These are phyloP conservation scores for Claviceps monticola DNA, from an alignment of 2,329 filamentous ascomycete genomes.

Conservation along the genomic window DNA sequence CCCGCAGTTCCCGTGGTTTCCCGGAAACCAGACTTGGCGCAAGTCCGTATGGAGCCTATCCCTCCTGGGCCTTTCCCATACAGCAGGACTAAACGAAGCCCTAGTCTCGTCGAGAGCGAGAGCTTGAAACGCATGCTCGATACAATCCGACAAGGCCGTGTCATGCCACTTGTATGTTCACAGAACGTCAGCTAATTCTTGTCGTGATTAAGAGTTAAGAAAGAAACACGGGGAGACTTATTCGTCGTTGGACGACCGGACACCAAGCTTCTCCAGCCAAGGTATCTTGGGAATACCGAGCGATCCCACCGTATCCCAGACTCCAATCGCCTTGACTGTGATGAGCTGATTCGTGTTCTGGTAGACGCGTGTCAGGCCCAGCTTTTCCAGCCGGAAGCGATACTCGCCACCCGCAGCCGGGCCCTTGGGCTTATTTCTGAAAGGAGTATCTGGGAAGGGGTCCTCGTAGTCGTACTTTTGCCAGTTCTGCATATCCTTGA, in stretches of 20 bases:
- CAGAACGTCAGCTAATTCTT: slow-evolving; percentile 16
- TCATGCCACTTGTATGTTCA: slow-evolving; percentile 38
- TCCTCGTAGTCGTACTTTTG: slow-evolving; percentile 30
- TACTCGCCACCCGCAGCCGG: slow-evolving; percentile 27
- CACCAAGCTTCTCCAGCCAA: slow-evolving; percentile 32
- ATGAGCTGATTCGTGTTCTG: slow-evolving; percentile 28
- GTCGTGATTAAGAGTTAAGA: background rate
- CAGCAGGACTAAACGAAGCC: slow-evolving; percentile 37
- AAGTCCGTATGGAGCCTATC: slow-evolving; percentile 28
- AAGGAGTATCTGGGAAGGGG: slow-evolving; percentile 31
- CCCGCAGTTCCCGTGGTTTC: slow-evolving; percentile 56
- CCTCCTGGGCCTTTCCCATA: slow-evolving; percentile 34
- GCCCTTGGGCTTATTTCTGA: slow-evolving; percentile 34
- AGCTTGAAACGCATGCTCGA: slow-evolving; percentile 46
- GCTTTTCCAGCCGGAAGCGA: slow-evolving; percentile 28
- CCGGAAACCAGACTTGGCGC: slow-evolving; percentile 52
- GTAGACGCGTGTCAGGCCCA: slow-evolving; percentile 29
- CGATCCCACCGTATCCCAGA: slow-evolving; percentile 32
- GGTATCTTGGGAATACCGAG: slow-evolving; percentile 31
- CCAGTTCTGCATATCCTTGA: slow-evolving; percentile 44
- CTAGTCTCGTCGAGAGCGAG: slow-evolving; percentile 44
- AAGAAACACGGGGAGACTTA: slow-evolving; percentile 22
- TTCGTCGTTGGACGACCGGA: slow-evolving; percentile 30
- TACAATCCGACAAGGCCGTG: slow-evolving; percentile 35
- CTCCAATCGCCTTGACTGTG: slow-evolving; percentile 30